Evolutionary conservation across 768 basidiomycete genomes (phyloP).

Genomic region (Termitomyces titanicus): DNA sequence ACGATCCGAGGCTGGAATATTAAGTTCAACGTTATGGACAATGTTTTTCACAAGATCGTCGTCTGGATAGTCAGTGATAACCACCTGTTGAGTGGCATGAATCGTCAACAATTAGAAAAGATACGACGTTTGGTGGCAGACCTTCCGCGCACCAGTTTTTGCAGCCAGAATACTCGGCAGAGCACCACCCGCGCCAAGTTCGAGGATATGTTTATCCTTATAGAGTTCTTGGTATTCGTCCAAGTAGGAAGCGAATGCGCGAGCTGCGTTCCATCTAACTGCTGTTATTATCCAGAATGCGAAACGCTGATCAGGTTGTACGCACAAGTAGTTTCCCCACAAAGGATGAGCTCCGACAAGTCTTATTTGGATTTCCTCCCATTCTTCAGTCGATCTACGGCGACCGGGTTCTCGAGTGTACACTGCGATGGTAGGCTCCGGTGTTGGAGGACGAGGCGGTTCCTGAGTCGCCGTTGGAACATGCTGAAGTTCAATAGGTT

Average conservation of each 20-base stretch:
- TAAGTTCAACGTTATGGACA: constrained; percentile 57
- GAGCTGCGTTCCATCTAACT: constrained; percentile 67
- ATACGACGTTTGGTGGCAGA: constrained; percentile 23
- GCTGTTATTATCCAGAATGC: neutral
- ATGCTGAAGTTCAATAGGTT: neutral
- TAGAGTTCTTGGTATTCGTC: constrained; percentile 51
- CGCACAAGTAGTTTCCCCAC: constrained; percentile 79
- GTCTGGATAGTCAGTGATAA: constrained; percentile 95
- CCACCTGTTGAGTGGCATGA: constrained; percentile 43
- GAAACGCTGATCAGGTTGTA: neutral
- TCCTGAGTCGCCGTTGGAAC: constrained; percentile 38
- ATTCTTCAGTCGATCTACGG: constrained; percentile 17
- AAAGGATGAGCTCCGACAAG: constrained; percentile 79
- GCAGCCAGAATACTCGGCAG: constrained; percentile 78
- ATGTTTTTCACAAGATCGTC: constrained; percentile 71
- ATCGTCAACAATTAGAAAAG: neutral
- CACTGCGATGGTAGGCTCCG: constrained; percentile 50
- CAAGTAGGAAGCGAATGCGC: constrained; percentile 67
- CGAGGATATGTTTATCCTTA: constrained; percentile 53
- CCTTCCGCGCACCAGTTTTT: constrained; percentile 67
- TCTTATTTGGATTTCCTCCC: constrained; percentile 52
- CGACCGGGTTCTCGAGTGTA: constrained; percentile 40
- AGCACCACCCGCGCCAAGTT: constrained; percentile 92
- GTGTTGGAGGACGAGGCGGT: constrained; percentile 63
- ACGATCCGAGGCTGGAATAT: constrained; percentile 39